phyloP scores from a whole-genome alignment of 345 rosid genomes.

The Ailanthus altissimus region DNA sequence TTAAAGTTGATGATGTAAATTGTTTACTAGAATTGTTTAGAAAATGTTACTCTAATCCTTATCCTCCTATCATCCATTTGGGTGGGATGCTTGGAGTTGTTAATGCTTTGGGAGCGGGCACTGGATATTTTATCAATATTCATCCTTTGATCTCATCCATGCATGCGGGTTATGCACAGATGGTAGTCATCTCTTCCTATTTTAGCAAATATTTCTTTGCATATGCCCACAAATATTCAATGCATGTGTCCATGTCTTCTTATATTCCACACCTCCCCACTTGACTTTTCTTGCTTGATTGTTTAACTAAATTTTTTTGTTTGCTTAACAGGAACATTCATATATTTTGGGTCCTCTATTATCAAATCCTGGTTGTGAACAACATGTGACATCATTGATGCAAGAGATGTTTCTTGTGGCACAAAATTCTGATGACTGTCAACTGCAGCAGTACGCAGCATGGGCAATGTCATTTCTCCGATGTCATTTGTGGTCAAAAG shows the following conservation, averaged over 20 bases:
- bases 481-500: slow-evolving; percentile 60
- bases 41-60: slow-evolving; percentile 66
- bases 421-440: slow-evolving; percentile 68
- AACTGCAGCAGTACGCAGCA: slow-evolving; percentile 72
- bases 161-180: slow-evolving; percentile 40
- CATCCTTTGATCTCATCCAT: slow-evolving; percentile 43
- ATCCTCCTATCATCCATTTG: slow-evolving; percentile 59
- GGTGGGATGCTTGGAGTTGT: slow-evolving; percentile 93
- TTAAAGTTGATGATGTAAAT: slow-evolving; percentile 56
- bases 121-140: slow-evolving; percentile 59
- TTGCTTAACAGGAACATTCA: slow-evolving; percentile 61
- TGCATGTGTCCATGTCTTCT: too few relatives aligned
- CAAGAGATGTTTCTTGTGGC: slow-evolving; percentile 88
- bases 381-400: slow-evolving; percentile 54
- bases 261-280: not conserved
- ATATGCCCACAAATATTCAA: too few relatives aligned
- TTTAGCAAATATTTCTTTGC: not conserved
- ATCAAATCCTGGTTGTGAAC: slow-evolving; percentile 55
- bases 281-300: slow-evolving; percentile 8
- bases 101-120: slow-evolving; percentile 80
- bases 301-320: slow-evolving; percentile 18
- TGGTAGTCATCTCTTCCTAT: slow-evolving; percentile 40
- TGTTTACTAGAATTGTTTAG: slow-evolving; percentile 62
- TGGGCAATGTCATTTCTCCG: slow-evolving; percentile 87
- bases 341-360: slow-evolving; percentile 57